Conservation (phyloP, 371 early-diverging fungal species). For the Apophysomyces elegans region DNA sequence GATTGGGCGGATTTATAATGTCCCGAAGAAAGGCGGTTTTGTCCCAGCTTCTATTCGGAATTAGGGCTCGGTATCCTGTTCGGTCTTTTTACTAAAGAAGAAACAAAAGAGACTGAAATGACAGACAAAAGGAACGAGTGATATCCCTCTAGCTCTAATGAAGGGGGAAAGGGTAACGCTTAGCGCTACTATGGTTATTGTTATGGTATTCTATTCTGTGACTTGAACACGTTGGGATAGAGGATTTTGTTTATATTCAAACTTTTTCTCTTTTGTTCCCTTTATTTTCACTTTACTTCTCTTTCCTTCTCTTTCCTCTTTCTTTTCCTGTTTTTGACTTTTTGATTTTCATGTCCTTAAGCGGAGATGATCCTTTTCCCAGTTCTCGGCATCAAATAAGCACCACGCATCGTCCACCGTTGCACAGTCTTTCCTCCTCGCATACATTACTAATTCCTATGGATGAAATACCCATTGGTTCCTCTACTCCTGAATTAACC, state of each 20-base stretch:
- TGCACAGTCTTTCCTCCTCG: not conserved
- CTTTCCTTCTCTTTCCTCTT: not conserved
- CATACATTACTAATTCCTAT: not conserved
- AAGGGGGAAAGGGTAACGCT: no score
- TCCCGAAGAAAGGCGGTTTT: not conserved
- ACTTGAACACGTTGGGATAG: no score
- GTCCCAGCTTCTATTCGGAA: not conserved
- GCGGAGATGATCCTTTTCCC: conserved; percentile 8
- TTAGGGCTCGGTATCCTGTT: not conserved
- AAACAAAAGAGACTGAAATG: not conserved
- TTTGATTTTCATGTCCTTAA: not conserved
- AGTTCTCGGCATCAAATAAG: conserved; percentile 4
- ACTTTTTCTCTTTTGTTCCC: no score
- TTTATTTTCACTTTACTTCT: no score
- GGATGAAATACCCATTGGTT: not conserved
- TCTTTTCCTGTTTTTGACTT: not conserved
- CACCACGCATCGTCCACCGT: not conserved
- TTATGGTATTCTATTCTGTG: no score
- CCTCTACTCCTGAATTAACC: conserved; percentile 1
- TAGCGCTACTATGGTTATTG: no score
- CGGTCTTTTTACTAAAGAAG: not conserved
- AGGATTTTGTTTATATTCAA: no score
- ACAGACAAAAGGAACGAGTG: no score
- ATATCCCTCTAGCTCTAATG: no score
- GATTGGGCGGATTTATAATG: not conserved